Percentiles rank a stretch among this genome's conserved stretches.
These are phyloP conservation scores for Paramecium pentaurelia DNA, from an alignment of 73 alveolate genomes.

Conservation along the genomic window DNA sequence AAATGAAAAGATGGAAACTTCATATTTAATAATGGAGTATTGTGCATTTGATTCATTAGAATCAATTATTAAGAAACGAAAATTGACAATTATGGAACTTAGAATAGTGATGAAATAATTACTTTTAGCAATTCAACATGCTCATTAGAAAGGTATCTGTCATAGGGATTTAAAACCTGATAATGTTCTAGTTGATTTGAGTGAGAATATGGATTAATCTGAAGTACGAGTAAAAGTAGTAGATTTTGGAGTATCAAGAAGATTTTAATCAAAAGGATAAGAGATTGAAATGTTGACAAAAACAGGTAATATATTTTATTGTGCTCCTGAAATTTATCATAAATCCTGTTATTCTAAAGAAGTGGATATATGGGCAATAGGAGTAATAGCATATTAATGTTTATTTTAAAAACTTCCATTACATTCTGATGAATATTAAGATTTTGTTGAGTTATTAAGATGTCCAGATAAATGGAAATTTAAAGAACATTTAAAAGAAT, in stretches of 20 bases:
- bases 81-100: slow-evolving; percentile 19
- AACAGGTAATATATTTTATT: slow-evolving; percentile 33
- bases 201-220: not conserved
- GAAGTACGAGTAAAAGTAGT: not conserved
- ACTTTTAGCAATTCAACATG: slow-evolving; percentile 40
- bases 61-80: slow-evolving; percentile 1
- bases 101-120: slow-evolving; percentile 20
- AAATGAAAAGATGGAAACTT: slow-evolving; percentile 55
- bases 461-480: slow-evolving; percentile 27
- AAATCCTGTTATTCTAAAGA: slow-evolving; percentile 3
- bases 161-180: slow-evolving; percentile 63
- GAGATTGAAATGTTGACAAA: slow-evolving; percentile 14
- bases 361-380: slow-evolving; percentile 37
- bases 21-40: slow-evolving; percentile 59
- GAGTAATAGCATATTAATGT: slow-evolving; percentile 4
- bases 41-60: slow-evolving; percentile 54
- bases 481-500: not conserved
- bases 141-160: slow-evolving; percentile 51
- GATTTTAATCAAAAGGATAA: slow-evolving; percentile 1
- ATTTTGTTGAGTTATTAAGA: not conserved
- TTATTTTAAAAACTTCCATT: not conserved
- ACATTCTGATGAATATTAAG: not conserved
- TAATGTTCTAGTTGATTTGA: slow-evolving; percentile 44
- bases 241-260: slow-evolving; percentile 41
- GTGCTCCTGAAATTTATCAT: slow-evolving; percentile 46